Conservation (phyloP, 1,284 basidiomycete genomes). For the Trichosporon faecale region DNA sequence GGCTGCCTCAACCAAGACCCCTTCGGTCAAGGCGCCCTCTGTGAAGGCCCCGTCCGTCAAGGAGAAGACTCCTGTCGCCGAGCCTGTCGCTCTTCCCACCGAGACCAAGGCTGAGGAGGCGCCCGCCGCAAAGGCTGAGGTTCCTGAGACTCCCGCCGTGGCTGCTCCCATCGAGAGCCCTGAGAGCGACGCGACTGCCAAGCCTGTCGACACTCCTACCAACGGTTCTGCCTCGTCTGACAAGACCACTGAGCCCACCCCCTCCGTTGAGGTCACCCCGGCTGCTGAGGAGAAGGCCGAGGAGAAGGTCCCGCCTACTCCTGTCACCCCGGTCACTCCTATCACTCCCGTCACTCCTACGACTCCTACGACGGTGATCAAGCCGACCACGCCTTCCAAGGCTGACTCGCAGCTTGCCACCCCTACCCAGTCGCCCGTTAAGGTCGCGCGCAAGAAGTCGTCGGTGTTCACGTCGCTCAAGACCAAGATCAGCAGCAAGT, state of each 20-base stretch:
- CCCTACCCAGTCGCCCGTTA: constrained; percentile 4
- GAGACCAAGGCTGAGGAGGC: background rate
- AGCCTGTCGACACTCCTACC: background rate
- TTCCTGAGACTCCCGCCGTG: background rate
- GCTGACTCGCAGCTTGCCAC: background rate
- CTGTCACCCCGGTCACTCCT: background rate
- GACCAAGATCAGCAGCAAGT: constrained; percentile 8
- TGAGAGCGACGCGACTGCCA: background rate
- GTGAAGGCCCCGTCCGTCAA: background rate
- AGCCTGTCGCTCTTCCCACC: background rate
- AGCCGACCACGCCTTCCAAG: background rate
- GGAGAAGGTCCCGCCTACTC: background rate
- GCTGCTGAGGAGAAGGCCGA: background rate
- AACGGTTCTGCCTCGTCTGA: background rate
- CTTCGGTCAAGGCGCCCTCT: background rate
- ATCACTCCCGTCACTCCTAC: background rate
- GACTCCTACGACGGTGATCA: too few species aligned
- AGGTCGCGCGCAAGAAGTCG: constrained; percentile 11
- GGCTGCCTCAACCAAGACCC: background rate
- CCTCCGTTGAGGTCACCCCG: background rate
- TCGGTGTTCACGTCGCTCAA: constrained; percentile 5
- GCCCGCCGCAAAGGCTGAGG: background rate
- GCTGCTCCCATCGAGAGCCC: background rate
- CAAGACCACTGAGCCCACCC: background rate
- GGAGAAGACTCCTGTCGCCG: background rate